These are phyloP conservation scores for Ceratocystis albifundus DNA, from an alignment of 2,329 filamentous ascomycete genomes.

Conservation along the genomic window DNA sequence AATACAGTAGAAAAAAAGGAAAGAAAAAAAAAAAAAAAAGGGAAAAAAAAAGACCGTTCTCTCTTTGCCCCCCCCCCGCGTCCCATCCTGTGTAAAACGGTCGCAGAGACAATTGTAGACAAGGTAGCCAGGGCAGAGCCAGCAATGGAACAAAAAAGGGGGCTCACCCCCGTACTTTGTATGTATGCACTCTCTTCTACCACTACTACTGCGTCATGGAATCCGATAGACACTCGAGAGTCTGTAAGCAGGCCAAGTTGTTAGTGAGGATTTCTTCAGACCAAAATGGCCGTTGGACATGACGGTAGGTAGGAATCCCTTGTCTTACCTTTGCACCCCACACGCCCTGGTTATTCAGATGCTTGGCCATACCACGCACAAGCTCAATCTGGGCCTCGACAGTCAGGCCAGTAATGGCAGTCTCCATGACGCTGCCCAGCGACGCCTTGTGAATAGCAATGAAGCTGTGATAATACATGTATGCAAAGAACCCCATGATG, in stretches of 20 bases:
- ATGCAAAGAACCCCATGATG: slow-evolving; percentile 98
- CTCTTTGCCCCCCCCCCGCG: too few species aligned
- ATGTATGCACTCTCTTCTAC: too few species aligned
- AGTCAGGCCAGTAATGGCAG: slow-evolving; percentile 77
- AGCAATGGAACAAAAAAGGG: not conserved
- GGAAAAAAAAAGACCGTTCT: not conserved
- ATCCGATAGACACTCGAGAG: slow-evolving; percentile 18
- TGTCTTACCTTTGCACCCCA: slow-evolving; percentile 33
- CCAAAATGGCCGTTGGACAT: too few species aligned
- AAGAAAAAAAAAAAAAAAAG: not conserved
- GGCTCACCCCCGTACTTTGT: too few species aligned
- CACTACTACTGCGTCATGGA: not conserved
- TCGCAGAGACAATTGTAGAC: not conserved
- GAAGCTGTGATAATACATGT: slow-evolving; percentile 97
- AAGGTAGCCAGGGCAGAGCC: not conserved
- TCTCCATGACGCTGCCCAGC: slow-evolving; percentile 79
- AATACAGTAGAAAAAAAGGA: not conserved
- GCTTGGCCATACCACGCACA: slow-evolving; percentile 51
- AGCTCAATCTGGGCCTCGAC: slow-evolving; percentile 82
- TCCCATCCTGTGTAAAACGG: not conserved
- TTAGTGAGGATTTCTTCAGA: not conserved
- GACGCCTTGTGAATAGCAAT: slow-evolving; percentile 79
- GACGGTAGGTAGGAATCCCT: not conserved
- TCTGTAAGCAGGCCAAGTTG: not conserved
- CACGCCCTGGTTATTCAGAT: slow-evolving; percentile 53